Base-by-base conservation (phyloP, 2,329 filamentous ascomycete genomes). In the Pyrenochaeta sp. region DNA sequence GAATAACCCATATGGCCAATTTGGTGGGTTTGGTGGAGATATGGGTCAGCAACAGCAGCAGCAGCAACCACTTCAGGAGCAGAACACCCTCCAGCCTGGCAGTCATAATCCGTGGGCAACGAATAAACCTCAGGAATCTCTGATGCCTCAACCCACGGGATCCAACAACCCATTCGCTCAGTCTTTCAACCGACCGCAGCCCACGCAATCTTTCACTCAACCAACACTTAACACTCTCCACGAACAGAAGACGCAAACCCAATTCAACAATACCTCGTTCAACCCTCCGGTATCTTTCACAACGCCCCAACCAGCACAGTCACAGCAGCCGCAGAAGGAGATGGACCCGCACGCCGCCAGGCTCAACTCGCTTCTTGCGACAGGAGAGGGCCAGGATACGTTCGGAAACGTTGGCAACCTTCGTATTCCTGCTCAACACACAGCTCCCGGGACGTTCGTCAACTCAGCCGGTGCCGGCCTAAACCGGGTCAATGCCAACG, bases 401-500 rank as follows among this genome's bases (percentile, higher is more conserved):
- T 99, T 96, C 76, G 95, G 95, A 65, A 99, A 99, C 77, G 92
- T 92, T n/a, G 95, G 95, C 66, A 92, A 98, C 64, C 84, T 97
- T 46, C 93, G 95, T 78, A 96, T 99, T 64, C 95, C 95, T 1
- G 89, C 95, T 2, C 95, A 99, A 76, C 95, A 99, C 78, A 99
- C 95, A 0, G 93, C 95, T 1, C 95, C 95, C 0, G 95, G 94
- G 27, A 96, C 91, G 0, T 99, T 98, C 76, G 90, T 99, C 80
- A 99, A 99, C 80, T 96, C 92, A 59, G 93, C 95, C 6, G 95
- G 95, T 49, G 84, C 90, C 37, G 91, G 92, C n/a, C 80, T 91
- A 56, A 87, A 88, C 67, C 86, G 86, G 56, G 79, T 97, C 43
- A 91, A 93, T 62, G 82, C 84, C 3, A 78, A 81, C 10, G 84